Evolutionary conservation across 1,284 basidiomycete genomes (phyloP), one percentile per base, ranked within the genome.

Genomic region (Ustilago bromivora): DNA sequence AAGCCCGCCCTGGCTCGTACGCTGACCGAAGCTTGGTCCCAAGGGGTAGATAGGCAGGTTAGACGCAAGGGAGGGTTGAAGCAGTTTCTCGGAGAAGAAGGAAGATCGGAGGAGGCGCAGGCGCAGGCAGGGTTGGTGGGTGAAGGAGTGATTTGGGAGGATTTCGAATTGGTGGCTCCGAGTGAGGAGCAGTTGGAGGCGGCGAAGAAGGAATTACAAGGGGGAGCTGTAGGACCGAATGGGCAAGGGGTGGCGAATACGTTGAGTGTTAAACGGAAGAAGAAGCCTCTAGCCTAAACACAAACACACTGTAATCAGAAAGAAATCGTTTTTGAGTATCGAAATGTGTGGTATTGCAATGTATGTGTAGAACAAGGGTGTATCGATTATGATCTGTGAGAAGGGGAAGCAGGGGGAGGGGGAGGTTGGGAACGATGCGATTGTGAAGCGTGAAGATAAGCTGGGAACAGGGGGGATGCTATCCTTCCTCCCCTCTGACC

Each of bases 261-360:
- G 57, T 65, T 79, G 23, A 79, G 76, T 60, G 76, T 78, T 34
- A 78, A 78, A 41, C 40, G 76, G 8, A 78, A 75, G 68, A 78
- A 78, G 62, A 78, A 75, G 51, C 65, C 71, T 10, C 23, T 32
- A 13, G 23, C 53, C 0, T 70, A 58, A 34, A 10, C 13, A 28
- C 23, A 28, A 7, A 17, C 40, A 46, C 17, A 40, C 38, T 40
- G 15, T 40, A 10, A 10, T 40, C 11, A 10, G 15, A 40, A 40
- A 40, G 38, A 40, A 40, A 10, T 10, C 3, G 15, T 3, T 17
- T 11, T 40, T 40, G 38, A 40, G 15, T 10, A 40, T 40, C 11
- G 23, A 28, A 28, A 15, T 46, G 40, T 17, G n/a, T 15, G 40
- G 13, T 43, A 6, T 12, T 15, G 15, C 7, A 15, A 43, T 43